Base-by-base conservation (phyloP, 495 filamentous ascomycete species). In the Tuber melanosporum region DNA sequence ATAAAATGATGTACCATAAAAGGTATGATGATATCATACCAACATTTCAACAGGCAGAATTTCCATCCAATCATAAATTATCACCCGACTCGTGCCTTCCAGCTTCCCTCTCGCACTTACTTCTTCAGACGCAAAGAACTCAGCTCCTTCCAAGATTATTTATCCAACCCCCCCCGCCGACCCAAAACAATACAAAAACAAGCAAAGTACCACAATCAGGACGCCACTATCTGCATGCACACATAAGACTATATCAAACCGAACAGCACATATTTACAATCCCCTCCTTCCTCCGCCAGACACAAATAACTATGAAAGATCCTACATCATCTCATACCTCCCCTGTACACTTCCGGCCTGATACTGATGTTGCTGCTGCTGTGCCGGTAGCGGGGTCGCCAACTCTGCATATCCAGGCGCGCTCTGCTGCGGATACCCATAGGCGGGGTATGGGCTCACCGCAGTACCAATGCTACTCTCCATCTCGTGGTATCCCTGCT, bases 251-350 rank as follows among this genome's bases (percentile, higher is more conserved):
- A 66, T 66, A 66, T 36, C 57, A 8, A 66, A 3, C 57, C 57
- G 26, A 36, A 26, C 26, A 36, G 4, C 26, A 66, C 32, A 26
- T 62, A 66, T 36, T 66, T 36, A 66, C 57, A 66, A 66, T 19
- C 32, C 57, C 57, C 4, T 36, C 26, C 57, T 26, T 66, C 57
- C n/a, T 32, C 26, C 57, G 36, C 26, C 17, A 19, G 57, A 17
- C 26, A 14, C 14, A 15, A 36, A 66, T 8, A 66, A 36, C 32
- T 7, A 19, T 32, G 32, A 66, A 66, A 36, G n/a, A 17, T 22
- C 36, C 77, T 80, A 80, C 77, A 80, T 79, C 73, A 80, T 76
- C 71, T 80, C 78, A 26, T 80, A 80, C 66, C 73, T 47, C 47
- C 70, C 62, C 43, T 76, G 71, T 43, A 71, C 77, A 72, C 62